Conservation (phyloP, 352 stramenopile species). For the Globisporangium rhizosaccharum region DNA sequence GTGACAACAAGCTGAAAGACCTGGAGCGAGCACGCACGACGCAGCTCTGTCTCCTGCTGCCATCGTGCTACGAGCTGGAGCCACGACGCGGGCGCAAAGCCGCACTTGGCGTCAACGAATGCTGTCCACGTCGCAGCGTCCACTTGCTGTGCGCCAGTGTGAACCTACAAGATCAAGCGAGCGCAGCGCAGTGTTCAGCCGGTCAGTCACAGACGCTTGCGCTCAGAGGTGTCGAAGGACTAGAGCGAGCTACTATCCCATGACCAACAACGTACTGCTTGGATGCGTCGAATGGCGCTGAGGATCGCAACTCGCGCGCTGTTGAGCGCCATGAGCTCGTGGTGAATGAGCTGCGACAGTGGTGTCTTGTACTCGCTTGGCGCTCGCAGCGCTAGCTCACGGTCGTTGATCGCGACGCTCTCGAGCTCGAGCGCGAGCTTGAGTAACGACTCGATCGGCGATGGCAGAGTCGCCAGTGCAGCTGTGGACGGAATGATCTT, state of each 20-base stretch:
- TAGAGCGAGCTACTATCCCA: not conserved
- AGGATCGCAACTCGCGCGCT: slow-evolving; percentile 14
- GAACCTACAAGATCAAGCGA: slow-evolving; percentile 5
- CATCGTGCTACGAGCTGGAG: not conserved
- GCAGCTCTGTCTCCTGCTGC: too few relatives aligned
- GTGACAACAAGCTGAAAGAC: slow-evolving; percentile 31
- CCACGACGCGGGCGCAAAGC: slow-evolving; percentile 6
- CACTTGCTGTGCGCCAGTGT: slow-evolving; percentile 3
- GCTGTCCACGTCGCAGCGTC: slow-evolving; percentile 9
- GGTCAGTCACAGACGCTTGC: not conserved
- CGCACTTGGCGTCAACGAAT: slow-evolving; percentile 2
- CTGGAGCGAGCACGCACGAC: slow-evolving; percentile 16
- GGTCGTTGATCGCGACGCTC: not conserved
- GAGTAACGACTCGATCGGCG: slow-evolving; percentile 3
- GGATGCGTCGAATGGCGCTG: slow-evolving; percentile 17
- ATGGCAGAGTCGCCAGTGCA: not conserved
- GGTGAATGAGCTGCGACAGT: slow-evolving; percentile 18
- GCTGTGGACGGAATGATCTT: not conserved
- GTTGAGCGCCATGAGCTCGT: slow-evolving; percentile 18
- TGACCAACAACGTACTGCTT: slow-evolving; percentile 14
- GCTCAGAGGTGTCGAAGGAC: not conserved
- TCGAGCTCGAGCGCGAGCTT: slow-evolving; percentile 13
- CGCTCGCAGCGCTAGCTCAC: not conserved
- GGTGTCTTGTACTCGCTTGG: slow-evolving; percentile 21
- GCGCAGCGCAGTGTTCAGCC: slow-evolving; percentile 1